Conservation (phyloP, 2,329 filamentous ascomycete genomes). For the Paecilomyces formosus region DNA sequence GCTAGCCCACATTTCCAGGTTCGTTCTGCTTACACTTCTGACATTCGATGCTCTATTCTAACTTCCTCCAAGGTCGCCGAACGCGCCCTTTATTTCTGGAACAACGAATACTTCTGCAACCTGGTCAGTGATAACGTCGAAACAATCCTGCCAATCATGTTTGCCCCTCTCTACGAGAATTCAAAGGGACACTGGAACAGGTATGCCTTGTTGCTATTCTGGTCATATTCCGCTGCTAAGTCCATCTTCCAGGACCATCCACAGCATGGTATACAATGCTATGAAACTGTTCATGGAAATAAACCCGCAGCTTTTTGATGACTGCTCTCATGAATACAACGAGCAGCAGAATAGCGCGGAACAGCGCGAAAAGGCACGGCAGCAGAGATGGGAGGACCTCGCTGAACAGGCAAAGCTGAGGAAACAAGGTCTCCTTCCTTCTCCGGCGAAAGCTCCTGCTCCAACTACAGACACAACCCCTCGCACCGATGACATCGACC, state of each 20-base stretch:
- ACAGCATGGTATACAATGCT: slow-evolving; percentile 99
- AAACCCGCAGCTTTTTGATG: slow-evolving; percentile 95
- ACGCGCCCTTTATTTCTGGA: slow-evolving; percentile 98
- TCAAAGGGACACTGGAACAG: slow-evolving; percentile 99
- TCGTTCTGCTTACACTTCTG: slow-evolving; percentile 10
- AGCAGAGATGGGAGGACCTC: slow-evolving; percentile 84
- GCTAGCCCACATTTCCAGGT: slow-evolving; percentile 96
- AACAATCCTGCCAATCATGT: slow-evolving; percentile 98
- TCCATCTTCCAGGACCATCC: slow-evolving; percentile 69
- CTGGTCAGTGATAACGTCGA: slow-evolving; percentile 98
- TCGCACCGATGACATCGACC: slow-evolving; percentile 64
- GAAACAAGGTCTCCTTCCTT: slow-evolving; percentile 42
- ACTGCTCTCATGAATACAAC: slow-evolving; percentile 96
- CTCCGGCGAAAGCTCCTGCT: slow-evolving; percentile 27
- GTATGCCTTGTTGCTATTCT: slow-evolving; percentile 45
- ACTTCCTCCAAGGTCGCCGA: slow-evolving; percentile 64
- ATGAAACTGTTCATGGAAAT: slow-evolving; percentile 99
- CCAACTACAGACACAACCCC: slow-evolving; percentile 38
- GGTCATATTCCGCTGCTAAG: not conserved
- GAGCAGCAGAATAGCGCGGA: slow-evolving; percentile 89
- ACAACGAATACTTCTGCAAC: slow-evolving; percentile 99
- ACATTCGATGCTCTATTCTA: slow-evolving; percentile 1
- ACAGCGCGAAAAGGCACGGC: slow-evolving; percentile 71
- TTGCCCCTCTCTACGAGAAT: slow-evolving; percentile 95
- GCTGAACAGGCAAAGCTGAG: slow-evolving; percentile 69